Conservation (phyloP, 2,329 filamentous ascomycete species). For the Biscogniauxia sp. region DNA sequence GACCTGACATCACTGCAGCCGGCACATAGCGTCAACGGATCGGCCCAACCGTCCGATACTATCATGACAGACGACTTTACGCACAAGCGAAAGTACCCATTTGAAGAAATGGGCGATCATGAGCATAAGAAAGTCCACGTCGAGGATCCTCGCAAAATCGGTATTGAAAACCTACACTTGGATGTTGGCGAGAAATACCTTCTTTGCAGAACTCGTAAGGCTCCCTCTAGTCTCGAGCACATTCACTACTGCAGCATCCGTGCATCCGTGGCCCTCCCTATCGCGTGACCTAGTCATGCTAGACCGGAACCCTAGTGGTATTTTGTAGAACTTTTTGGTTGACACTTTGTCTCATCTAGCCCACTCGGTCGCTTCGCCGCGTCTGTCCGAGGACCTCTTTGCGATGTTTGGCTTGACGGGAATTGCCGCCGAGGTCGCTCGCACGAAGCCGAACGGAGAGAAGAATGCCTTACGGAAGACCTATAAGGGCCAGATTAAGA, state of each 20-base stretch:
- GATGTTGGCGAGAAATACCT: constrained; percentile 67
- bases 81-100: constrained; percentile 60
- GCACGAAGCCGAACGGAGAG: constrained; percentile 62
- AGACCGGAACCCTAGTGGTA: constrained; percentile 18
- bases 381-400: constrained; percentile 56
- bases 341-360: constrained; percentile 45
- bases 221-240: constrained; percentile 44
- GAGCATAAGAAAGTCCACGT: constrained; percentile 61
- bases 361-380: constrained; percentile 47
- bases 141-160: constrained; percentile 55
- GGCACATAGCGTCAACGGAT: constrained; percentile 32
- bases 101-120: constrained; percentile 55
- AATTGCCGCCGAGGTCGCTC: constrained; percentile 60
- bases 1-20: constrained; percentile 19
- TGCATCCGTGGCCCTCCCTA: constrained; percentile 22
- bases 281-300: constrained; percentile 7
- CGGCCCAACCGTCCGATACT: constrained; percentile 35
- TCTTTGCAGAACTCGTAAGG: constrained; percentile 66
- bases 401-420: constrained; percentile 54
- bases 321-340: constrained; percentile 37
- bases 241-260: constrained; percentile 27
- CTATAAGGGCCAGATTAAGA: constrained; percentile 68
- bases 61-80: constrained; percentile 51
- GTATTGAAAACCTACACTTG: constrained; percentile 63
- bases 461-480: constrained; percentile 67